phyloP scores from a whole-genome alignment of 768 basidiomycete genomes.

The Tricholoma hemisulphureum region DNA sequence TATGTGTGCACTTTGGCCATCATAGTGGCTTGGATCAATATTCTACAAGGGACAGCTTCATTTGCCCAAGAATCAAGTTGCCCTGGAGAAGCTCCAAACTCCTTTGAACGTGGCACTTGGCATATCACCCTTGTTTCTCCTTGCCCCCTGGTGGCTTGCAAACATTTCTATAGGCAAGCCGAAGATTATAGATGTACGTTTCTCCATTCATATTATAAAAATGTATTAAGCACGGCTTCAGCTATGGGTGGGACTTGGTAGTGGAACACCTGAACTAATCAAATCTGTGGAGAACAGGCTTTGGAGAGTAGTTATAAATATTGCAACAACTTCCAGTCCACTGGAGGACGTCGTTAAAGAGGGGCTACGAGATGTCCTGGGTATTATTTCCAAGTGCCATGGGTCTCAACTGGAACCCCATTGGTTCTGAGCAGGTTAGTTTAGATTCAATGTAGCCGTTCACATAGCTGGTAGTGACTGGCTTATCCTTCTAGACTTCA shows the following conservation, averaged over 20 bases:
- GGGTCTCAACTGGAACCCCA: too few relatives aligned
- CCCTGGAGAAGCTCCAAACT: background rate
- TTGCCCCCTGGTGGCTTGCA: background rate
- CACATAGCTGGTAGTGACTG: too few relatives aligned
- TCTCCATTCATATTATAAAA: background rate
- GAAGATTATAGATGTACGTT: background rate
- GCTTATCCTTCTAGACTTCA: too few relatives aligned
- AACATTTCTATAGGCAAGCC: background rate
- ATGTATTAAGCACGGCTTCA: background rate
- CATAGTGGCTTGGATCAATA: background rate
- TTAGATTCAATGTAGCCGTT: too few relatives aligned
- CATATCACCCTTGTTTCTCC: background rate
- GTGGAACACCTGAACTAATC: background rate
- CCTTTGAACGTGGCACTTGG: background rate
- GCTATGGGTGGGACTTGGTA: background rate
- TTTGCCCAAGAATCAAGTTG: background rate
- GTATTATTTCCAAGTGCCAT: too few relatives aligned
- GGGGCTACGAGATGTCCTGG: too few relatives aligned
- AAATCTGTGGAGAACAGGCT: background rate
- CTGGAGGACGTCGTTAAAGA: too few relatives aligned
- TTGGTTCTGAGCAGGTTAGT: too few relatives aligned
- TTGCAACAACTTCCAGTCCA: background rate
- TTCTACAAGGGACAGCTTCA: background rate
- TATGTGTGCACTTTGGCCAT: background rate
- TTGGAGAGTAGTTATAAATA: background rate